Evolutionary conservation across 2,329 filamentous ascomycete genomes (phyloP), one percentile per base, ranked within the genome.

Genomic region (Hymenoscyphus fraxineus): DNA sequence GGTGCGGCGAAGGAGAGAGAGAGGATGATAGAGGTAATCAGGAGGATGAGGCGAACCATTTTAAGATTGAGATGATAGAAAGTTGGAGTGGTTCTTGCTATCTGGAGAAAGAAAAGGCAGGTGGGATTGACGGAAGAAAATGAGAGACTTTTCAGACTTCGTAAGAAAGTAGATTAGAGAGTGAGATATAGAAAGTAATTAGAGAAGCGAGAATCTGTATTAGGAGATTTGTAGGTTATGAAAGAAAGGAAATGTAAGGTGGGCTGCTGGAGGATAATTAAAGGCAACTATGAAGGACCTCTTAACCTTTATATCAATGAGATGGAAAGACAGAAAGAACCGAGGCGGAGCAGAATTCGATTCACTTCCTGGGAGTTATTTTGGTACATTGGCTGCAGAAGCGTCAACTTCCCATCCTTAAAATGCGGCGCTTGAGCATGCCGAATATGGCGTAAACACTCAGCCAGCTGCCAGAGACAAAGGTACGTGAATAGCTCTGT

Each of bases 31-130:
- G 56, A 40, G 32, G 16, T n/a, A 35, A 58, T 31, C 4, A 58
- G 16, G n/a, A 58, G 56, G 32, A 9, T 58, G 56, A 58, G 38
- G 56, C 56, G 56, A 16, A 40, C 56, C 56, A 58, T 58, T 19
- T 6, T 58, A n/a, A 16, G 10, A 35, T 2, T 58, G 32, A 22
- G 35, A 35, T 35, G 35, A 5, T 35, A 5, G 35, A 35, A 35
- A 4, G 35, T 35, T 6, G 4, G 4, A 7, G 6, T 5, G 35
- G 35, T 35, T 35, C 35, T 35, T 35, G 35, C 1, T 35, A 6
- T 35, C 7, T 35, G 9, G 35, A 35, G 1, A 35, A 35, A 35
- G 35, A 35, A 35, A 10, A 35, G 9, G n/a, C 3, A 54, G n/a
- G 22, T 54, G 10, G 10, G 10, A 27, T 10, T 54, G 47, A 54